Percentiles rank a stretch among this genome's conserved stretches.
These are phyloP conservation scores for Corymbia citriodora DNA, from an alignment of 441 rosid species.

Conservation along the genomic window DNA sequence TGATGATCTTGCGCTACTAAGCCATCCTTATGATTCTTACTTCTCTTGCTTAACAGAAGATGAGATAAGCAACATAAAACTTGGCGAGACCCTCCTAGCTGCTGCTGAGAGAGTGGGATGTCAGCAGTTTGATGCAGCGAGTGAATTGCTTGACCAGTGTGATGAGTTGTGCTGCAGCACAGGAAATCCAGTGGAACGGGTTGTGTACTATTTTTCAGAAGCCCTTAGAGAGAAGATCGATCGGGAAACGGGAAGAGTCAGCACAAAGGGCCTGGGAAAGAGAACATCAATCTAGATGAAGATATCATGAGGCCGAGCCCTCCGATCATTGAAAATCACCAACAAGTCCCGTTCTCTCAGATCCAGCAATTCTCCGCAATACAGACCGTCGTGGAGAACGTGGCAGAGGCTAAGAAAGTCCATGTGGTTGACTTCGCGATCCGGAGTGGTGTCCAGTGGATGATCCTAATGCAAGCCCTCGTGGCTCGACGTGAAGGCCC, in stretches of 20 bases:
- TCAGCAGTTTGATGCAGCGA: slow-evolving; percentile 10
- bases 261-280: background rate
- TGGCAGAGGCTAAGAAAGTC: slow-evolving; percentile 5
- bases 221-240: slow-evolving; percentile 18
- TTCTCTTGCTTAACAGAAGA: background rate
- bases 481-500: slow-evolving; percentile 4
- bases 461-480: slow-evolving; percentile 29
- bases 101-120: slow-evolving; percentile 15
- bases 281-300: background rate
- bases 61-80: slow-evolving; percentile 13
- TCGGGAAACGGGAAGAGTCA: background rate
- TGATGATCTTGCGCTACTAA: background rate
- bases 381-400: slow-evolving; percentile 18
- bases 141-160: slow-evolving; percentile 7
- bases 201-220: slow-evolving; percentile 18
- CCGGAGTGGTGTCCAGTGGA: slow-evolving; percentile 12
- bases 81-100: slow-evolving; percentile 15
- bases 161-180: slow-evolving; percentile 11
- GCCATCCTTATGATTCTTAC: background rate
- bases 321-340: background rate
- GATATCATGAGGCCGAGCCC: background rate
- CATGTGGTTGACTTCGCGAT: slow-evolving; percentile 24
- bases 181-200: slow-evolving; percentile 20
- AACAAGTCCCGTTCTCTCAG: slow-evolving; percentile 18
- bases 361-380: slow-evolving; percentile 16